A percentile compares a stretch with the other conserved stretches of the same genome.
These are phyloP conservation scores for Hypoxylon trugodes DNA, from an alignment of 495 filamentous ascomycete genomes.

Conservation along the genomic window DNA sequence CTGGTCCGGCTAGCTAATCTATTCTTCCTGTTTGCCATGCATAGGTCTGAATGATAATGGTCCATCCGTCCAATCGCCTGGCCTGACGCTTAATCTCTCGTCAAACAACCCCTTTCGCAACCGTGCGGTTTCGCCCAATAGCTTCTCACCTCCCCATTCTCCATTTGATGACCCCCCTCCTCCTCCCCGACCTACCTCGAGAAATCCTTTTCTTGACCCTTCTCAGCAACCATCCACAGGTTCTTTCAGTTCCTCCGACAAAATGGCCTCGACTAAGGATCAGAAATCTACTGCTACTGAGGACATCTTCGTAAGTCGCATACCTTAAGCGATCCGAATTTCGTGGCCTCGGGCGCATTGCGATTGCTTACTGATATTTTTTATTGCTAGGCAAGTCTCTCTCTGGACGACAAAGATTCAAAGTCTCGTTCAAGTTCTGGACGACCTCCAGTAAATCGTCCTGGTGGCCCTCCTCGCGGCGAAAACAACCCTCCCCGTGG, in stretches of 20 bases:
- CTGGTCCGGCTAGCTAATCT: constrained; percentile 50
- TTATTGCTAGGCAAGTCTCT: constrained; percentile 56
- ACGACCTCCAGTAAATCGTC: constrained; percentile 52
- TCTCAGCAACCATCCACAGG: constrained; percentile 61
- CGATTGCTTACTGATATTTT: constrained; percentile 16
- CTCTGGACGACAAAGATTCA: constrained; percentile 54
- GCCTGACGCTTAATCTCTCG: constrained; percentile 69
- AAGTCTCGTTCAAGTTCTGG: constrained; percentile 36
- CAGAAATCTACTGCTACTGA: constrained; percentile 69
- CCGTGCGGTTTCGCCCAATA: constrained; percentile 75
- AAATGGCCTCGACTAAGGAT: constrained; percentile 65
- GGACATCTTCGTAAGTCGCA: constrained; percentile 87
- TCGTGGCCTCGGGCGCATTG: not conserved
- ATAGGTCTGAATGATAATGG: constrained; percentile 47
- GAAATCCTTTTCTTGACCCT: constrained; percentile 91
- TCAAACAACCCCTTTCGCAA: constrained; percentile 99
- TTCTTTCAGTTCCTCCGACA: constrained; percentile 54
- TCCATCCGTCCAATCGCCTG: constrained; percentile 51
- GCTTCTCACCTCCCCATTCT: constrained; percentile 52
- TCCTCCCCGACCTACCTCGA: constrained; percentile 76
- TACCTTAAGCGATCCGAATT: not conserved
- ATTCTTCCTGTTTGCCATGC: constrained; percentile 35
- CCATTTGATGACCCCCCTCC: constrained; percentile 63
- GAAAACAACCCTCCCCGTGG: constrained; percentile 62
- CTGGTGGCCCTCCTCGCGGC: constrained; percentile 52